Percentiles rank a stretch among this genome's conserved stretches.
Conservation (phyloP, 768 basidiomycete species). For the Russula foetens region DNA sequence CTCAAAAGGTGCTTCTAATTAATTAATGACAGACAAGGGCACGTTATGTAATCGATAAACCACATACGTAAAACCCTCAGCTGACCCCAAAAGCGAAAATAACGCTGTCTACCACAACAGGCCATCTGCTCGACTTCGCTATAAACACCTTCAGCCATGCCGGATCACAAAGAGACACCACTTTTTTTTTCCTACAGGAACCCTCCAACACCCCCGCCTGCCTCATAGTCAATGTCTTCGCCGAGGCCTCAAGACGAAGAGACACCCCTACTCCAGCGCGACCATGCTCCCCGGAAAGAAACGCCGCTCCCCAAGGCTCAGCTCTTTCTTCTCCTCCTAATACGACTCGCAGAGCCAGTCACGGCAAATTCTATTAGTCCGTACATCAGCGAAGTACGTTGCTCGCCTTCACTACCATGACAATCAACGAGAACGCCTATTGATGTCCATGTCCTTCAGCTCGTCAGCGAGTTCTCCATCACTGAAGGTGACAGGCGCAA, state of each 20-base stretch:
- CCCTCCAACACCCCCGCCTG: background rate
- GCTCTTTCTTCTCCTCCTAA: conserved; percentile 36
- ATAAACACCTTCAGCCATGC: background rate
- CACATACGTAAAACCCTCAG: background rate
- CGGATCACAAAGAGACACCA: background rate
- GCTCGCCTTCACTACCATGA: background rate
- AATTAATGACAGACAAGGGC: background rate
- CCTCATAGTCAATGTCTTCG: background rate
- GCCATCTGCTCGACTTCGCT: background rate
- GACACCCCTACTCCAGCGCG: conserved; percentile 3
- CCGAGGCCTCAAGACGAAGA: conserved; percentile 2
- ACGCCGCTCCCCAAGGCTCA: conserved; percentile 42
- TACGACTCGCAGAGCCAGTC: conserved; percentile 42
- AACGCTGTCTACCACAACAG: background rate
- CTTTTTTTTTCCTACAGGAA: background rate
- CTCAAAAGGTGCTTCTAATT: background rate
- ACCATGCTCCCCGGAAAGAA: conserved; percentile 10
- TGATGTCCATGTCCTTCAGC: conserved; percentile 24
- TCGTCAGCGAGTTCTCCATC: conserved; percentile 35
- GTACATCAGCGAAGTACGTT: conserved; percentile 40
- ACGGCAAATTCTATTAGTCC: conserved; percentile 41
- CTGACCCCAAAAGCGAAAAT: background rate
- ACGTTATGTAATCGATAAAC: background rate
- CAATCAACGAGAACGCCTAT: background rate
- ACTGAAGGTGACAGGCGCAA: conserved; percentile 36